Percentiles rank a stretch among this genome's conserved stretches.
phyloP scores from a whole-genome alignment of 345 rosid species.

The Populus deltoides region DNA sequence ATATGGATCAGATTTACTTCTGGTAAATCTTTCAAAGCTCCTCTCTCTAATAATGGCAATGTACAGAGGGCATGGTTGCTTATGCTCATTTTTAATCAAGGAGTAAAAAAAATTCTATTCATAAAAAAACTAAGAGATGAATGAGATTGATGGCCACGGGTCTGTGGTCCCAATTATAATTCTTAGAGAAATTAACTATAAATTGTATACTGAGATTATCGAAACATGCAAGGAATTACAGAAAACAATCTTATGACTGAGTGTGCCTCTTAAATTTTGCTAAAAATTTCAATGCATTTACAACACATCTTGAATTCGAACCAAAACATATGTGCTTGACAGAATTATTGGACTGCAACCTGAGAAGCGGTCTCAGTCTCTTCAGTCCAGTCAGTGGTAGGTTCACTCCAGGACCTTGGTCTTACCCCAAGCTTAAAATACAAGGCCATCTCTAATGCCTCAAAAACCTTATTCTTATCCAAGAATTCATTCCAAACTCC shows the following conservation, averaged over 20 bases:
- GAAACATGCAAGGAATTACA: neutral
- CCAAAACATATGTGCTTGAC: neutral
- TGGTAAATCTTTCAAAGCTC: neutral
- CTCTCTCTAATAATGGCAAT: neutral
- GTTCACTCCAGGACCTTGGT: constrained; percentile 86
- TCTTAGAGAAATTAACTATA: neutral
- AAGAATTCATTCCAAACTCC: constrained; percentile 72
- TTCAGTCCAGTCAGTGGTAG: constrained; percentile 63
- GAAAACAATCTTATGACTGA: neutral
- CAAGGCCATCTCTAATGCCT: constrained; percentile 70
- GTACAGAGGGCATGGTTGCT: neutral
- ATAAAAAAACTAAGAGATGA: neutral
- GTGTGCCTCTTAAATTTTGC: neutral
- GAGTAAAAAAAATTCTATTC: neutral
- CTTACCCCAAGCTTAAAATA: constrained; percentile 53
- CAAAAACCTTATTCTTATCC: constrained; percentile 62
- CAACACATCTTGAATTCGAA: neutral
- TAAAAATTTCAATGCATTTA: neutral
- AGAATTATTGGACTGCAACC: constrained; percentile 16
- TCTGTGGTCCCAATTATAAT: neutral
- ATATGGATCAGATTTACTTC: neutral
- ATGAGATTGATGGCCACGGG: neutral
- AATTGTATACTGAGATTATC: neutral
- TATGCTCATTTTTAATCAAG: too few relatives aligned
- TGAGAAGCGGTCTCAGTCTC: constrained; percentile 32